Conservation (phyloP, 208 protist species). For the Spongospora subterranea region DNA sequence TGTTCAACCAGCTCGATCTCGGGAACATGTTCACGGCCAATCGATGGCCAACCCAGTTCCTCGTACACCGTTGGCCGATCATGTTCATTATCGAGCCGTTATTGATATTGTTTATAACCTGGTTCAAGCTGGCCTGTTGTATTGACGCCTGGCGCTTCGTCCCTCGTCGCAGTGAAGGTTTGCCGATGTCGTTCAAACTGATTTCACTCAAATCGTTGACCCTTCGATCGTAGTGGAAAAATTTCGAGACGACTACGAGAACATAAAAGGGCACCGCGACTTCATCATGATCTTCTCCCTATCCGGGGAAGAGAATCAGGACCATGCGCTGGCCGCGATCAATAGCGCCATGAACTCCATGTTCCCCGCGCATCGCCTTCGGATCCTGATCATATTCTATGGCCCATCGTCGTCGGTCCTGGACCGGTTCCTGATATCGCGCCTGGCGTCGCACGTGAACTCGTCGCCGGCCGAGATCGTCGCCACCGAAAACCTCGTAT, state of each 20-base stretch:
- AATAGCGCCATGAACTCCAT: neutral
- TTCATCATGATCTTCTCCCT: conserved; percentile 9
- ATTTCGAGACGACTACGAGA: conserved; percentile 47
- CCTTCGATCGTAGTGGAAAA: neutral
- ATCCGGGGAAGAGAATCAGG: neutral
- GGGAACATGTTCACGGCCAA: neutral
- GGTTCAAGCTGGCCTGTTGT: conserved; percentile 31
- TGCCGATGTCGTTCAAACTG: neutral
- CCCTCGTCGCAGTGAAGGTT: neutral
- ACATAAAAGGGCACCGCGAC: conserved; percentile 32
- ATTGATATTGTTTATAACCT: neutral
- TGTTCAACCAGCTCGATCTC: neutral
- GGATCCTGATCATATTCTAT: conserved; percentile 13
- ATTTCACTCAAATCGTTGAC: neutral
- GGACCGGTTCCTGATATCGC: conserved; percentile 2
- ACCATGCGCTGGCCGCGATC: neutral
- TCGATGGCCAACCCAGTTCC: neutral
- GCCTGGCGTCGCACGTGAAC: neutral
- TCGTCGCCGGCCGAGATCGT: neutral
- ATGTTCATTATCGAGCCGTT: neutral
- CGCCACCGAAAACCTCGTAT: neutral
- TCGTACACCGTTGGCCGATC: conserved; percentile 3
- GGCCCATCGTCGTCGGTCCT: neutral
- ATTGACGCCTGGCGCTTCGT: neutral
- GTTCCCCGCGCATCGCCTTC: conserved; percentile 13